Evolutionary conservation across 1,284 basidiomycete genomes (phyloP).

Genomic region (Melampsora americana): DNA sequence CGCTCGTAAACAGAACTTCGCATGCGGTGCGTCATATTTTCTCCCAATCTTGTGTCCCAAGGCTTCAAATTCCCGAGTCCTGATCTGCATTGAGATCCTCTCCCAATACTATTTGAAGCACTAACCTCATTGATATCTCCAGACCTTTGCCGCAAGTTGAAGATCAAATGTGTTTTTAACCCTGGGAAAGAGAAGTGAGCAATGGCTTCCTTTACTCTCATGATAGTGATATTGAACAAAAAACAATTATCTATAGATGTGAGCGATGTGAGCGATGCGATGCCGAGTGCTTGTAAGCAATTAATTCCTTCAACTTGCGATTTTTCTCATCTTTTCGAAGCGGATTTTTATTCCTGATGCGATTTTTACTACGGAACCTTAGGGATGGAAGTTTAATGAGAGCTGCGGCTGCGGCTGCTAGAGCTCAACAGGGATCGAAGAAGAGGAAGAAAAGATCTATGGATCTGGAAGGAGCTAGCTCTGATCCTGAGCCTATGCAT

Average conservation of each 20-base stretch:
- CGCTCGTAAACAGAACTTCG: conserved; percentile 1
- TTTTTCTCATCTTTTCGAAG: background rate
- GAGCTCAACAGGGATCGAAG: background rate
- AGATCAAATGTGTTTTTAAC: conserved; percentile 1
- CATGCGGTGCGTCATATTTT: background rate
- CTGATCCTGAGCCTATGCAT: background rate
- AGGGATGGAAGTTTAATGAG: background rate
- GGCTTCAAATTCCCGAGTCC: too few species aligned
- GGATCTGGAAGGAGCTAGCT: background rate
- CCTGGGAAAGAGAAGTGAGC: conserved; percentile 1
- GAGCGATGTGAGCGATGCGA: background rate
- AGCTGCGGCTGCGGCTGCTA: background rate
- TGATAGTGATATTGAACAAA: background rate
- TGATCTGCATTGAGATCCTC: too few species aligned
- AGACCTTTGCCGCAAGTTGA: background rate
- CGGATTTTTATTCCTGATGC: background rate
- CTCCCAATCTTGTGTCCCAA: background rate
- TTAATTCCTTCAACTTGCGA: too few species aligned
- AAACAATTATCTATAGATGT: background rate
- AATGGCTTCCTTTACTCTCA: background rate
- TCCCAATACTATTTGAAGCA: too few species aligned
- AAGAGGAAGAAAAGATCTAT: background rate
- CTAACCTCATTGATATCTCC: background rate
- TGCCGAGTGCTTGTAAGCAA: background rate
- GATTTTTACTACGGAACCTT: background rate